Base-by-base conservation (phyloP, 805 yeast genomes). In the Metschnikowia proteae region DNA sequence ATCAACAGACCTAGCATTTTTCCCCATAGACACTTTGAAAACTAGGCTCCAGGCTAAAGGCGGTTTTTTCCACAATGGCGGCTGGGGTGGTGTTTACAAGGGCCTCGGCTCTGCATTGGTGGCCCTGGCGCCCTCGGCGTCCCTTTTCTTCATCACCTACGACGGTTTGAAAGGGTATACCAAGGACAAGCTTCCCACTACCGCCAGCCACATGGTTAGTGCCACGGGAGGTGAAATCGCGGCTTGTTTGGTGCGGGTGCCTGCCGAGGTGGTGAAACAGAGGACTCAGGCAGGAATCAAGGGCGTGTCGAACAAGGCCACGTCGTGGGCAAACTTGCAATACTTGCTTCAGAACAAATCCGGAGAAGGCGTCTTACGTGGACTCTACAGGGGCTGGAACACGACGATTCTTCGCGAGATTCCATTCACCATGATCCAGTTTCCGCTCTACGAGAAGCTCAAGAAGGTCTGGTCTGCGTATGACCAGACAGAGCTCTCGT, bases 261-360 rank as follows among this genome's bases (percentile, higher is more conserved):
- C 99, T 0, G 95, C 96, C 0, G 99, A 94, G 63, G 96, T 94
- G 26, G 82, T 94, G 58, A 94, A 94, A 67, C 99, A 94, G 68
- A 75, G 97, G 49, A 87, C 98, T 0, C 99, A 94, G 65, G 67
- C 75, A 0, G 74, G 73, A 2, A 51, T 62, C 23, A 27, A 53
- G 5, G 76, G 76, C 2, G 62, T 62, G 6, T 65, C 65, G 10
- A 60, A 62, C 7, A 60, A 55, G 35, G 59, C 71, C 6, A 82
- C 96, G 0, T 88, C 97, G 7, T 74, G 75, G 65, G 80, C 80
- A 41, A 86, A 96, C 10, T 76, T 94, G 51, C 74, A 73, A 57
- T 72, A 78, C 46, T 71, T 92, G 36, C 61, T 88, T 11, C 67
- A 71, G 45, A 86, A 88, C 63, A 69, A 76, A 52, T 73, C 83